phyloP scores from a whole-genome alignment of 1,284 basidiomycete genomes.

The Lentinula novae-zelandiae region DNA sequence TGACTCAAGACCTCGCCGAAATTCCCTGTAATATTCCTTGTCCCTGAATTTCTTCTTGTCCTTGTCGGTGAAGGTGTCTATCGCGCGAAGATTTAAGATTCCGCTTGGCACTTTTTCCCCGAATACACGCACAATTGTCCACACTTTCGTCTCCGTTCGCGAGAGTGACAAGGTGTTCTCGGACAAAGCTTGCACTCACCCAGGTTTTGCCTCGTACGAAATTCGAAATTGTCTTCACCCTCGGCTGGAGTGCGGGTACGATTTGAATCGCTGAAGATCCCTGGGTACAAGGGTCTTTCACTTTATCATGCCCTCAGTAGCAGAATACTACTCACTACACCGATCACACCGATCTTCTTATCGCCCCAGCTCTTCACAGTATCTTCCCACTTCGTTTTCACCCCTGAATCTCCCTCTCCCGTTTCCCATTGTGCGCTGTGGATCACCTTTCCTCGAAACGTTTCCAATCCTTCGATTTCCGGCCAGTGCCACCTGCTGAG shows the following conservation, averaged over 20 bases:
- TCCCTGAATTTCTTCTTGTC: slow-evolving; percentile 50
- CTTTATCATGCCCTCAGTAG: not conserved
- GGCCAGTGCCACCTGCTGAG: slow-evolving; percentile 59
- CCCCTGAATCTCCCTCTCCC: slow-evolving; percentile 30
- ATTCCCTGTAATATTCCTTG: slow-evolving; percentile 44
- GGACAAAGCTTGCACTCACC: slow-evolving; percentile 49
- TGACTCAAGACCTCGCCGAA: slow-evolving; percentile 46
- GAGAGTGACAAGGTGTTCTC: slow-evolving; percentile 34
- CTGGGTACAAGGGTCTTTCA: slow-evolving; percentile 24
- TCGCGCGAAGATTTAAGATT: not conserved
- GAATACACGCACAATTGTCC: slow-evolving; percentile 39
- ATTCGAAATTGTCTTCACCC: slow-evolving; percentile 47
- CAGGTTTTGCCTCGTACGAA: slow-evolving; percentile 63
- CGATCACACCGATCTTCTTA: slow-evolving; percentile 59
- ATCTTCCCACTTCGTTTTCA: slow-evolving; percentile 35
- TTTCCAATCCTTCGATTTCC: slow-evolving; percentile 44
- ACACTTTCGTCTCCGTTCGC: slow-evolving; percentile 29
- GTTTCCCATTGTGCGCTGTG: slow-evolving; percentile 59
- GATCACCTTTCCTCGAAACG: slow-evolving; percentile 46
- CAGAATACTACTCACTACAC: slow-evolving; percentile 42
- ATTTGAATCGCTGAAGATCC: slow-evolving; percentile 67
- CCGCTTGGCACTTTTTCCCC: not conserved
- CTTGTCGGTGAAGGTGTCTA: slow-evolving; percentile 50
- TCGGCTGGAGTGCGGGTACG: slow-evolving; percentile 53
- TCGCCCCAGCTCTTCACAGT: slow-evolving; percentile 46